Evolutionary conservation across 2,329 filamentous ascomycete genomes (phyloP), one percentile per base, ranked within the genome.

Genomic region (Gyromitra esculenta): DNA sequence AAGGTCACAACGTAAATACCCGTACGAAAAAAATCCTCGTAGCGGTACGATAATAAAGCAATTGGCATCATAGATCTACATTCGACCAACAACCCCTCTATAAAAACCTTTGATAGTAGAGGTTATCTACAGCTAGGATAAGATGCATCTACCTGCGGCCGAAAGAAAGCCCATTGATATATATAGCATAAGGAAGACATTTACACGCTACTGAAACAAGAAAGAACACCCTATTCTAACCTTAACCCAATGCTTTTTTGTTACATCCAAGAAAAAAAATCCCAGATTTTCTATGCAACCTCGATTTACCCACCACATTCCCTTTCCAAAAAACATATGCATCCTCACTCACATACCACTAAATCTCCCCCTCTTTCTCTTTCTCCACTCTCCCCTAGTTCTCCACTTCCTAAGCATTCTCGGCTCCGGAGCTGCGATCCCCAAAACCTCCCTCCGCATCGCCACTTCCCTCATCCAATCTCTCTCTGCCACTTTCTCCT

Each of bases 381-480:
- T 25, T 25, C 41, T 59, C 64, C 59, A 50, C 35, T 8, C 11
- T 15, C 45, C 59, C 11, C 13, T 50, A 41, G 41, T 37, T 37
- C 50, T 75, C 52, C 54, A 21, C 31, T 65, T 48, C 31, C 65
- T 71, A 65, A 35, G 35, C 64, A 69, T 70, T 45, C 39, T 65
- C 65, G 59, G 48, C 45, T 68, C 62, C 39, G 67, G 52, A 21
- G 35, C 43, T 37, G 43, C 60, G 5, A 18, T 52, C 3, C 76
- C 66, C 21, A 77, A n/a, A 2, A 76, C 60, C 18, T 75, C 73
- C 7, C 9, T 56, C 45, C n/a, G 59, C 73, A 77, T 77, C 7
- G 65, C 62, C n/a, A 13, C 57, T n/a, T 77, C 52, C 67, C 54
- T 72, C 35, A 65, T 67, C 1, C 7, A 5, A 18, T 63, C 60